Base-by-base conservation (phyloP, 2,329 filamentous ascomycete genomes). In the Pseudogymnoascus sp. region DNA sequence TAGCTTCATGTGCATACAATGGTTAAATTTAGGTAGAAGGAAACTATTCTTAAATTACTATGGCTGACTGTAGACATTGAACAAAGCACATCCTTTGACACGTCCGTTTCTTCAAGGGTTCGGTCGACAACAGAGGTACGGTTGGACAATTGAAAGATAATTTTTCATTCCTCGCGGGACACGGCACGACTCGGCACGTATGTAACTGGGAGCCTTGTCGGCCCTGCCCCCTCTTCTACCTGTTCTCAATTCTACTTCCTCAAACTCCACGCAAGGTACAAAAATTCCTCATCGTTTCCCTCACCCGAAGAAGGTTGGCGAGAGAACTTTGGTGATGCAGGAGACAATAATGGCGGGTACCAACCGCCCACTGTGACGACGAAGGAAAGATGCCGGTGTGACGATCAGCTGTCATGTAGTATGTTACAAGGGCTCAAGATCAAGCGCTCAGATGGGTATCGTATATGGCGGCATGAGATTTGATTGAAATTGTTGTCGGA, bases 291-390 rank as follows among this genome's bases (percentile, higher is more conserved):
- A 59, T 60, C 60, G 27, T 40, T 37, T 31, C 45, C 45, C 60
- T 61, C 29, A 66, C 59, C 65, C 67, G 55, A 61, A 67, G 69
- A 69, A 68, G 61, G 55, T 18, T 60, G 66, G 65, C 64, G 42
- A 65, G 48, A 65, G 67, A 66, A 67, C 66, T 63, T 64, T 59
- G 62, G 35, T 64, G 68, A 69, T 70, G 60, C 67, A 65, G 62
- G 62, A 69, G 68, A 69, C 67, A 66, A 68, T 69, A 62, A 64
- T 64, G 60, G 64, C 66, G 65, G 45, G 66, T 67, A 69, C 63
- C 66, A 64, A 69, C 70, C 68, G 68, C 70, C 69, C 25, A 64
- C 64, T 64, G 66, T 64, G 64, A 68, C 65, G 65, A 69, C 64
- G 68, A 69, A 65, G 67, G 68, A 68, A 71, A 62, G 65, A 62